A percentile compares a stretch with the other conserved stretches of the same genome.
phyloP scores from a whole-genome alignment of 2,329 filamentous ascomycete genomes.

The Arachnomyces sp. region DNA sequence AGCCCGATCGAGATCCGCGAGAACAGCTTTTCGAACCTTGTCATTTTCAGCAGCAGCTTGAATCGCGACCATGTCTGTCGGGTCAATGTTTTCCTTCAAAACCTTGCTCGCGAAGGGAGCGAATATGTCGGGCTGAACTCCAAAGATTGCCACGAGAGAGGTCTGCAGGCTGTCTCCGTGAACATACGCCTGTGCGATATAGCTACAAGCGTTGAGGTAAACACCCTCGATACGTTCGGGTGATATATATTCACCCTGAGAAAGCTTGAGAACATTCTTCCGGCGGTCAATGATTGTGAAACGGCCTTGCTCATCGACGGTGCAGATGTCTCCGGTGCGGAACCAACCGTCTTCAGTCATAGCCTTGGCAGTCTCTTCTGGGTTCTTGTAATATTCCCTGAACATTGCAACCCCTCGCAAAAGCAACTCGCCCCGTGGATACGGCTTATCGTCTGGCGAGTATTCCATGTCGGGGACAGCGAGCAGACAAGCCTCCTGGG shows the following conservation, averaged over 20 bases:
- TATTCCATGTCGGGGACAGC: constrained; percentile 96
- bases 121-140: constrained; percentile 77
- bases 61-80: constrained; percentile 60
- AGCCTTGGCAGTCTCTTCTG: constrained; percentile 74
- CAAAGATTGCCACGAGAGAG: constrained; percentile 77
- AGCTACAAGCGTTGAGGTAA: constrained; percentile 71
- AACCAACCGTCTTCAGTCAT: constrained; percentile 92
- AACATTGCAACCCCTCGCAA: constrained; percentile 76
- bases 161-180: constrained; percentile 83
- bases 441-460: constrained; percentile 74
- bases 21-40: constrained; percentile 64
- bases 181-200: constrained; percentile 75
- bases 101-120: constrained; percentile 72
- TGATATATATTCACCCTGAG: constrained; percentile 96
- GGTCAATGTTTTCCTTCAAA: constrained; percentile 57
- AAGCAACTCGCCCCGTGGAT: constrained; percentile 83
- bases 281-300: constrained; percentile 91
- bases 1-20: constrained; percentile 71
- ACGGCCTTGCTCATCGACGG: constrained; percentile 75
- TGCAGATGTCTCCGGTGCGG: constrained; percentile 85
- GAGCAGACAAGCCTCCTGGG: constrained; percentile 67
- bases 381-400: constrained; percentile 81
- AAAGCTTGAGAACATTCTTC: constrained; percentile 98
- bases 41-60: constrained; percentile 60
- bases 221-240: constrained; percentile 96